Conservation (phyloP, 1,284 basidiomycete species). For the Austroboletus niveus region DNA sequence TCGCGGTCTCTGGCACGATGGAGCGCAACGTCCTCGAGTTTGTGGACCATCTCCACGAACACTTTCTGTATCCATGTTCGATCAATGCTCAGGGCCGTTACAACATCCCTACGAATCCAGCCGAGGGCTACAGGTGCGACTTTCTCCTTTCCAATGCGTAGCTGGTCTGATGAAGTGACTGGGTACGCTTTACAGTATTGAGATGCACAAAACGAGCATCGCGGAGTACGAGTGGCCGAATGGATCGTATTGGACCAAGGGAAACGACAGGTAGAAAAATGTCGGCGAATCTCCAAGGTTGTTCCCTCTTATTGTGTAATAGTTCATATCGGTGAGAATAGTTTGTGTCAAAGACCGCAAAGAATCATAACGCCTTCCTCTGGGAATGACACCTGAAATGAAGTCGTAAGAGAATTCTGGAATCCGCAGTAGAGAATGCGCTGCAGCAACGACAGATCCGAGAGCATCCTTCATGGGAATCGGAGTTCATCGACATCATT, state of each 20-base stretch:
- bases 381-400: too few species aligned
- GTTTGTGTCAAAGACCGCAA: too few species aligned
- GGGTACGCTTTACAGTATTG: slow-evolving; percentile 50
- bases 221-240: slow-evolving; percentile 74
- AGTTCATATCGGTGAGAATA: too few species aligned
- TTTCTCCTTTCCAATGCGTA: neutral
- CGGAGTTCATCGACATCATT: too few species aligned
- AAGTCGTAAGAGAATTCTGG: too few species aligned
- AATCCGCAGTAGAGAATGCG: too few species aligned
- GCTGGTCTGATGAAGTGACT: neutral
- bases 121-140: slow-evolving; percentile 71
- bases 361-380: too few species aligned
- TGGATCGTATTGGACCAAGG: slow-evolving; percentile 65
- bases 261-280: slow-evolving; percentile 9
- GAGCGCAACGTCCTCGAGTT: slow-evolving; percentile 92
- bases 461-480: too few species aligned
- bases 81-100: slow-evolving; percentile 87
- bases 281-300: too few species aligned
- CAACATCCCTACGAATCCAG: slow-evolving; percentile 67
- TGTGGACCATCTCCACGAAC: slow-evolving; percentile 90
- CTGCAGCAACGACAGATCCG: too few species aligned
- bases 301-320: too few species aligned
- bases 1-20: slow-evolving; percentile 87
- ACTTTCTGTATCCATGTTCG: slow-evolving; percentile 86
- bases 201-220: slow-evolving; percentile 73